Percentiles rank a stretch among this genome's conserved stretches.
These are phyloP conservation scores for Nakazawaea wickerhamii DNA, from an alignment of 805 yeast genomes.

Conservation along the genomic window DNA sequence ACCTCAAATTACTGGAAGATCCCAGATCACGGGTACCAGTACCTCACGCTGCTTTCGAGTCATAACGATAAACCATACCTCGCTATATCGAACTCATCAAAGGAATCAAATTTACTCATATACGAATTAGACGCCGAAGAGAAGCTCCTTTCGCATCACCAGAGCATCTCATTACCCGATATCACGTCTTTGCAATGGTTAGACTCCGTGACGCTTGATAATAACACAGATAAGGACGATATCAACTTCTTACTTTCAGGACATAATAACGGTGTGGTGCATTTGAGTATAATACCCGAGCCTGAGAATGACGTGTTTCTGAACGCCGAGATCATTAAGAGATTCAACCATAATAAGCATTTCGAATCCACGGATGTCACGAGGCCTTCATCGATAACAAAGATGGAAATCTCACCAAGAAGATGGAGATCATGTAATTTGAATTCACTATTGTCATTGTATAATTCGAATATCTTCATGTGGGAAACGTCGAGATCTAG, in stretches of 20 bases:
- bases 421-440: conserved; percentile 37
- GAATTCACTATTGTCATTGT: conserved; percentile 53
- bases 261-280: conserved; percentile 69
- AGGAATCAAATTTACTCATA: conserved; percentile 42
- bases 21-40: conserved; percentile 20
- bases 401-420: conserved; percentile 31
- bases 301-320: conserved; percentile 33
- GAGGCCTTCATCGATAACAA: conserved; percentile 24
- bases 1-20: conserved; percentile 31
- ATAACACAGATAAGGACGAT: conserved; percentile 23
- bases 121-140: conserved; percentile 38
- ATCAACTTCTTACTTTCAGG: conserved; percentile 57
- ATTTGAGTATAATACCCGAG: conserved; percentile 65
- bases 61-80: conserved; percentile 31
- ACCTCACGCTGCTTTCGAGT: conserved; percentile 39
- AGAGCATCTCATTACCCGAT: conserved; percentile 54
- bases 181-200: conserved; percentile 52
- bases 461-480: conserved; percentile 63
- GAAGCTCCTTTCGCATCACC: conserved; percentile 46
- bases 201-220: conserved; percentile 18
- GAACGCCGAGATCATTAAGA: conserved; percentile 67
- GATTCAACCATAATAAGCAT: conserved; percentile 76
- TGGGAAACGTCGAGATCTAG: conserved; percentile 69
- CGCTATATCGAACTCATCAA: conserved; percentile 48
- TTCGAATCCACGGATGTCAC: conserved; percentile 27